Base-by-base conservation (phyloP, 106 monocot species). In the Narthecium ossifragum region DNA sequence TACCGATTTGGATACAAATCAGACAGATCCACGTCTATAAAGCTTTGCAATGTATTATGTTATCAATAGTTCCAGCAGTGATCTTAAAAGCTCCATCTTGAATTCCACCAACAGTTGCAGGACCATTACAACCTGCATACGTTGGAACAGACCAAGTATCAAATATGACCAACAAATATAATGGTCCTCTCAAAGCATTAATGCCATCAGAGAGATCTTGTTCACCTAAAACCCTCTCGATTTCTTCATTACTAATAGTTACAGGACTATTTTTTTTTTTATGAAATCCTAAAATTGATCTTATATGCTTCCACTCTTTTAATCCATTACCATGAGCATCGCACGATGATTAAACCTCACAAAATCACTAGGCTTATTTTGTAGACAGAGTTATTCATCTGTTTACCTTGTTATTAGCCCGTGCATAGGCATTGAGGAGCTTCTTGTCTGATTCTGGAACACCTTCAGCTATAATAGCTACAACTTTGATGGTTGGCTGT, bases 51-150 rank as follows among this genome's bases (percentile, higher is more conserved):
- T 86, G 73, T 69, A 98, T 76, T 68, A 98, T 98, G 64, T 98
- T 90, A 46, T 98, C 96, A 57, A 90, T 87, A 45, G 96, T 98
- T 76, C 96, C 96, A 61, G 96, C 96, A 31, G 96, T 98, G 45
- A 98, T 98, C 69, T 90, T 98, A 71, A 98, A 98, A 32, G 96
- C 96, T 66, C 96, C 96, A 71, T 90, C 96, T 76, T 98, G 96
- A 45, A 98, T 81, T 15, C 90, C 96, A 31, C 96, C 96, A 74
- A 98, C 96, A 59, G 96, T 91, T 28, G 96, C 96, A 69, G 96
- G 96, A 62, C 96, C 90, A 74, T 90, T 76, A 98, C 55, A 31
- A 98, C 96, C 94, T 96, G 60, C 26, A 77, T 62, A 34, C 26
- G 73, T 22, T n/a, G n/a, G n/a, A n/a, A n/a, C n/a, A n/a, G n/a